Conservation (phyloP, 2,329 filamentous ascomycete genomes). For the Colletotrichum truncatum region DNA sequence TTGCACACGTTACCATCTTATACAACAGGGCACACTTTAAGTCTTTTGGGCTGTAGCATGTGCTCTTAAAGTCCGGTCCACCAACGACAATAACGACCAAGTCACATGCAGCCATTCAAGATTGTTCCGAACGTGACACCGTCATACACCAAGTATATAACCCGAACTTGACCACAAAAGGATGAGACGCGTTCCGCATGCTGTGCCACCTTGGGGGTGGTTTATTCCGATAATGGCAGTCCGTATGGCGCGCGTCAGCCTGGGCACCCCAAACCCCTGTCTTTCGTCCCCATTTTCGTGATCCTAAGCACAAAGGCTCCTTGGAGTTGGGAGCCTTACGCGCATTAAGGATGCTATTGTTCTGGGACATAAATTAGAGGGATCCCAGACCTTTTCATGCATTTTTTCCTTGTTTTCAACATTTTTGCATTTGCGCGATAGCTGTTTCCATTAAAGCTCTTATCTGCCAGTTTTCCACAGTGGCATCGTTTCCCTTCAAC, state of each 20-base stretch:
- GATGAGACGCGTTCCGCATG: conserved; percentile 12
- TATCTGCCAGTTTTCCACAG: too few species aligned
- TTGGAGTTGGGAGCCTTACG: background rate
- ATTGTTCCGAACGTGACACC: conserved; percentile 1
- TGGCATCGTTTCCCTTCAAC: too few species aligned
- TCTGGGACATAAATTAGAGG: background rate
- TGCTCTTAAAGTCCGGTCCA: background rate
- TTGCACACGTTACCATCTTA: background rate
- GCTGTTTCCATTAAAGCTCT: too few species aligned
- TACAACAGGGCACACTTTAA: too few species aligned
- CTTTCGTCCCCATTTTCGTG: background rate
- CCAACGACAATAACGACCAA: background rate
- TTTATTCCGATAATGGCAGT: background rate
- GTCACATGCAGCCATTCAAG: background rate
- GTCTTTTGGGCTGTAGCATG: background rate
- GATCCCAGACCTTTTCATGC: too few species aligned
- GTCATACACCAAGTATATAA: background rate
- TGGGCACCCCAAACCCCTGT: background rate
- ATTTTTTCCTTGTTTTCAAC: too few species aligned
- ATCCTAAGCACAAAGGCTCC: background rate
- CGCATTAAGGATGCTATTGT: background rate
- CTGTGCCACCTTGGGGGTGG: conserved; percentile 2
- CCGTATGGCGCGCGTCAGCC: background rate
- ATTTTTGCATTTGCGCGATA: too few species aligned
- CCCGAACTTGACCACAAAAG: background rate